Percentiles rank a stretch among this genome's conserved stretches.
Evolutionary conservation across 2,329 filamentous ascomycete genomes (phyloP).

Genomic region (Cercospora nicotianae): DNA sequence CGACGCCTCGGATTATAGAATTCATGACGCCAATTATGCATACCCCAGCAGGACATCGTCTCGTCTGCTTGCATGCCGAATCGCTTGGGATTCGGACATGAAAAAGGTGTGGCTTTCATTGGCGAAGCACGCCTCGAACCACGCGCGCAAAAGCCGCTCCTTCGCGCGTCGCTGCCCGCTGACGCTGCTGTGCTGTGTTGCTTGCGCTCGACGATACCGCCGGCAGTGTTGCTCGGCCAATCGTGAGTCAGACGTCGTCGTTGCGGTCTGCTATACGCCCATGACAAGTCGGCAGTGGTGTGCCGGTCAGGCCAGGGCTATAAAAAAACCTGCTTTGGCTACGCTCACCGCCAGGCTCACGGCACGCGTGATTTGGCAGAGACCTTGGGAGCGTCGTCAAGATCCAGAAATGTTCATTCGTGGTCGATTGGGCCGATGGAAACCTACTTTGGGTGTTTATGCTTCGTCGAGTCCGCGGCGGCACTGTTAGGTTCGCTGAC

Average conservation of each 20-base stretch:
- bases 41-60: constrained; percentile 4
- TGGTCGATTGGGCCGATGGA: constrained; percentile 2
- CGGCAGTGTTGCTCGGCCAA: constrained; percentile 3
- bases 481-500: not conserved
- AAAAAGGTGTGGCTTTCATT: constrained; percentile 4
- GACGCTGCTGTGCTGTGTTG: not conserved
- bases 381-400: not conserved
- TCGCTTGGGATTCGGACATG: not conserved
- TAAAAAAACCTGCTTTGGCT: constrained; percentile 5
- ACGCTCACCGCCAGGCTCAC: not conserved
- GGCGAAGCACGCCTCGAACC: constrained; percentile 1
- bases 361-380: constrained; percentile 1
- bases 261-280: constrained; percentile 5
- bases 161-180: not conserved
- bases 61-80: constrained; percentile 17
- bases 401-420: not conserved
- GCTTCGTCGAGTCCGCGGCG: constrained; percentile 2
- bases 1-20: not conserved
- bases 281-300: constrained; percentile 4
- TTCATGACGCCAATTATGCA: not conserved
- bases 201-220: not conserved
- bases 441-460: not conserved
- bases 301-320: constrained; percentile 3
- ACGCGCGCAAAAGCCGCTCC: not conserved
- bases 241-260: not conserved